Percentiles rank a stretch among this genome's conserved stretches.
phyloP scores from a whole-genome alignment of 306 rosid species.

The Malus sylvestris region DNA sequence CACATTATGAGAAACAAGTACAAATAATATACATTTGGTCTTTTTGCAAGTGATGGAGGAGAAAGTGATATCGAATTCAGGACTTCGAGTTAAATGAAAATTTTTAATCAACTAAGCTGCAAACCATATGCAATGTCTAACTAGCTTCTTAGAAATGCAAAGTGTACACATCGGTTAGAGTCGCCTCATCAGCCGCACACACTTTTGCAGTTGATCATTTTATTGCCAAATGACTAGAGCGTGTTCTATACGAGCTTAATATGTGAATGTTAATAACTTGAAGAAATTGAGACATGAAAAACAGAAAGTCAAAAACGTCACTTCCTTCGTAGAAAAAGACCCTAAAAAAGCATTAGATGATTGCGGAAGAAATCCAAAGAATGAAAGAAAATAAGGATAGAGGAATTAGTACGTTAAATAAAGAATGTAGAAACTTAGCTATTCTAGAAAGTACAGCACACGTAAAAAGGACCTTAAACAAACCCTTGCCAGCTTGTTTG shows the following conservation, averaged over 20 bases:
- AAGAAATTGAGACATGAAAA: constrained; percentile 12
- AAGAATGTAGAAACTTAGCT: not conserved
- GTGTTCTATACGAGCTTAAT: constrained; percentile 15
- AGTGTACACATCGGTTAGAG: not conserved
- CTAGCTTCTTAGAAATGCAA: not conserved
- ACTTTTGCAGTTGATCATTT: not conserved
- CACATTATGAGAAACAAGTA: not conserved
- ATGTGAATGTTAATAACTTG: not conserved
- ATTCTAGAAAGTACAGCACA: constrained; percentile 22
- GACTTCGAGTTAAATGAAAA: not conserved
- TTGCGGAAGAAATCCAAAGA: constrained; percentile 16
- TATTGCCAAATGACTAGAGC: not conserved
- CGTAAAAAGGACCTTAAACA: constrained; percentile 29
- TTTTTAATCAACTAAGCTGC: not conserved
- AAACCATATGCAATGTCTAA: not conserved
- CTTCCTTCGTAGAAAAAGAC: constrained; percentile 12
- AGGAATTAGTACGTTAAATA: constrained; percentile 21
- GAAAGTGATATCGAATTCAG: not conserved
- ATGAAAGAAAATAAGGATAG: constrained; percentile 14
- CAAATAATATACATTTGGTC: too few species aligned
- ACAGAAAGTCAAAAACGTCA: constrained; percentile 42
- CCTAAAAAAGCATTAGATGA: not conserved
- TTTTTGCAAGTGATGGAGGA: too few species aligned
- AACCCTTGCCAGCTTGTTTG: not conserved
- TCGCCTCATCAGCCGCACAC: not conserved